Evolutionary conservation across 106 monocot species (phyloP), one percentile per base, ranked within the genome.

Genomic region (Agapanthus africanus): DNA sequence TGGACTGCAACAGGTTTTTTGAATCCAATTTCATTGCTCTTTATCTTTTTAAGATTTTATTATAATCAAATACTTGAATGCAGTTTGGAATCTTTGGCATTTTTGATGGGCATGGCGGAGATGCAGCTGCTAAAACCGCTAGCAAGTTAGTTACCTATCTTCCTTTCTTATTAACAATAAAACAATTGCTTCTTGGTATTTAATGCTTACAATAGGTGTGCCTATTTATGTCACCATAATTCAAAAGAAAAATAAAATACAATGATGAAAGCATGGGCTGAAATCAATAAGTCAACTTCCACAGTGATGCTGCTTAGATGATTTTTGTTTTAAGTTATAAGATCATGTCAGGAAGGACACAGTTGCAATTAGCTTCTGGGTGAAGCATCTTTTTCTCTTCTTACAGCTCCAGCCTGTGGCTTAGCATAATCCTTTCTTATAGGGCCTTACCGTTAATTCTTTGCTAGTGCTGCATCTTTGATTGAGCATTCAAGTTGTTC

Each of bases 51-150:
- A 16, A 30, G 1, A n/a, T 37, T n/a, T 16, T 47, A 23, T 59
- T 68, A 30, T 74, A 37, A 83, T 74, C 22, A 71, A 39, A 42
- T 73, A 49, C 23, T 79, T 85, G 30, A 57, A 25, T 78, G 71
- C 76, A 95, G 95, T 88, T 95, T 86, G 95, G 91, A 51, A 67
- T 91, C 47, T 83, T 91, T 82, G 63, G 88, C 30, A 88, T 95
- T 34, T 95, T 88, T 84, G 95, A 95, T 84, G 95, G 95, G 44
- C 95, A 95, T 86, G 95, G 95, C 63, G 95, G 95, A 67, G 81
- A 44, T 51, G 91, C 70, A 81, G 95, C 91, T 54, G 91, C 95
- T 37, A 78, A 78, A 80, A 54, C 79, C 50, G 88, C 88, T 54
- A 81, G 88, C 85, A 83, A 82, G 94, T 95, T 65, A 81, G 86